Conservation (phyloP, 2,329 filamentous ascomycete species). For the Botrytis galanthina region DNA sequence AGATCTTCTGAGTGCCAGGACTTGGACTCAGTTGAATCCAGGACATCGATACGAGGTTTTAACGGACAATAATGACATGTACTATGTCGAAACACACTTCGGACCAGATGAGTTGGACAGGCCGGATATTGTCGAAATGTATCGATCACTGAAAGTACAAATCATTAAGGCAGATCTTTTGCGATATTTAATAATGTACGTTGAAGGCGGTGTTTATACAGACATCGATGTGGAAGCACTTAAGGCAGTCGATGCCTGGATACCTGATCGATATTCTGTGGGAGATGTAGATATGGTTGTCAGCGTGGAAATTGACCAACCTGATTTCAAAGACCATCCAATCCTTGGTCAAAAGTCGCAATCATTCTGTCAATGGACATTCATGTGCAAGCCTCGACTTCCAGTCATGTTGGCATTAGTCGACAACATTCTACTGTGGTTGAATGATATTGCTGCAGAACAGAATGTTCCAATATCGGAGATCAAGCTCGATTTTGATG, state of each 20-base stretch:
- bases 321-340: slow-evolving; percentile 59
- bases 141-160: slow-evolving; percentile 56
- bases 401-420: slow-evolving; percentile 68
- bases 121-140: slow-evolving; percentile 62
- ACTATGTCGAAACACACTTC: slow-evolving; percentile 67
- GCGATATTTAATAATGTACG: slow-evolving; percentile 65
- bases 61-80: slow-evolving; percentile 65
- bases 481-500: slow-evolving; percentile 67
- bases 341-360: slow-evolving; percentile 66
- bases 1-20: slow-evolving; percentile 58
- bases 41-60: slow-evolving; percentile 49
- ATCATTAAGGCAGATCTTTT: slow-evolving; percentile 66
- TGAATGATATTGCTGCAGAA: slow-evolving; percentile 56
- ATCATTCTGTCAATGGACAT: slow-evolving; percentile 75
- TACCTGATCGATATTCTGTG: slow-evolving; percentile 61
- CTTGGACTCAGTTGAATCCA: slow-evolving; percentile 66
- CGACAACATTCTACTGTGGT: slow-evolving; percentile 66
- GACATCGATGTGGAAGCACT: slow-evolving; percentile 59
- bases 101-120: slow-evolving; percentile 63
- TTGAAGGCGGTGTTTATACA: slow-evolving; percentile 59
- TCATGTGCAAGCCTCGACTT: slow-evolving; percentile 65
- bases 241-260: slow-evolving; percentile 52
- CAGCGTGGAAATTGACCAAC: slow-evolving; percentile 69
- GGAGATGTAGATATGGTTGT: slow-evolving; percentile 69
- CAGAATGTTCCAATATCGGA: slow-evolving; percentile 59